These are phyloP conservation scores for Crithidia thermophila DNA, from an alignment of 208 protist genomes.

Conservation along the genomic window DNA sequence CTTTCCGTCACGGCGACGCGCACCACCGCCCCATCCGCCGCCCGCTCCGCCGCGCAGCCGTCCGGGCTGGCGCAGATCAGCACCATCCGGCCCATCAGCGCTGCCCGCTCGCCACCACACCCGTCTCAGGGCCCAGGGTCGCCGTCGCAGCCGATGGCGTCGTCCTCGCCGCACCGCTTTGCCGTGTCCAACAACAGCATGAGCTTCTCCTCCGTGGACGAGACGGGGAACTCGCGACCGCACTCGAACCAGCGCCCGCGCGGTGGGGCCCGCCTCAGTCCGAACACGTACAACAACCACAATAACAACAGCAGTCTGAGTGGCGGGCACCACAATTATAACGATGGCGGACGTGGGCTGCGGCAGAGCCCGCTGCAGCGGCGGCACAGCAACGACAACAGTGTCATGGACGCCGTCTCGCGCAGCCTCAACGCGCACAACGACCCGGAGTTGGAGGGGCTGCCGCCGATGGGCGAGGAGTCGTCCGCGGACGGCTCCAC, in stretches of 20 bases:
- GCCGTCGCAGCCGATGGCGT: background rate
- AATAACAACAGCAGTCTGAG: constrained; percentile 10
- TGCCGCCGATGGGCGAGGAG: constrained; percentile 21
- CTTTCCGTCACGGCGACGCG: constrained; percentile 6
- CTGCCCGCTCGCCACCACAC: background rate
- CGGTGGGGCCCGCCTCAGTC: background rate
- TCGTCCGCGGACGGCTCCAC: constrained; percentile 14
- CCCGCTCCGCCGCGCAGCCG: background rate
- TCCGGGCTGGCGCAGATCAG: background rate
- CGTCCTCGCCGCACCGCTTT: background rate
- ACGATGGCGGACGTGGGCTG: background rate
- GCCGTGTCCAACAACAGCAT: constrained; percentile 18
- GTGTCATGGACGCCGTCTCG: constrained; percentile 30
- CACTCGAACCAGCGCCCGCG: background rate
- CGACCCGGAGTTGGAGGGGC: constrained; percentile 38
- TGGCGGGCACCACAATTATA: no score
- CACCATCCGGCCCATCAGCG: background rate
- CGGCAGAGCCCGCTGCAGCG: constrained; percentile 12
- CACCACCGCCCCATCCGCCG: background rate
- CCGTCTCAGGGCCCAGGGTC: background rate
- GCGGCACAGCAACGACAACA: constrained; percentile 22
- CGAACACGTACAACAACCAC: background rate
- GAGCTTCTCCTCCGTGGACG: constrained; percentile 23
- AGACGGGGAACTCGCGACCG: background rate
- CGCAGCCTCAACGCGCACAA: constrained; percentile 34